Evolutionary conservation across 2,329 filamentous ascomycete species (phyloP).

Genomic region (Neonectria faginata): DNA sequence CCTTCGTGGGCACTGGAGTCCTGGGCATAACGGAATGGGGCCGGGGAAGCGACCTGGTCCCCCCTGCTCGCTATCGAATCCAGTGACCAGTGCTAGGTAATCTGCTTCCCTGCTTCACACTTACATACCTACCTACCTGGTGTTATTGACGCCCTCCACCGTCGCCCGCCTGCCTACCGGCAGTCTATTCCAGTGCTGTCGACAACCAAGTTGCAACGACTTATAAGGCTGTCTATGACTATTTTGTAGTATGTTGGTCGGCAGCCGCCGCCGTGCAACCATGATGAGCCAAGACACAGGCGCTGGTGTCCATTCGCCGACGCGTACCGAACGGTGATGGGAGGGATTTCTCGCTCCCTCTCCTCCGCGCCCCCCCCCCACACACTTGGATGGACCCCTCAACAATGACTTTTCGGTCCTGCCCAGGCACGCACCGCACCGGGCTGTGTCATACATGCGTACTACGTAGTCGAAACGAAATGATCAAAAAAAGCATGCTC

Average conservation of each 20-base stretch:
- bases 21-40: conserved; percentile 27
- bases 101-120: conserved; percentile 17
- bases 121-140: conserved; percentile 16
- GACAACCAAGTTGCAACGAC: background rate
- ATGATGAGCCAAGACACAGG: conserved; percentile 10
- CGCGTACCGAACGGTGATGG: conserved; percentile 4
- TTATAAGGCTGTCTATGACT: background rate
- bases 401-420: conserved; percentile 8
- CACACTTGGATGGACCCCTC: conserved; percentile 12
- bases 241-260: background rate
- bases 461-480: background rate
- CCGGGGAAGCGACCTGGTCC: conserved; percentile 25
- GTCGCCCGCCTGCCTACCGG: conserved; percentile 2
- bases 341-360: conserved; percentile 10
- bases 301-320: conserved; percentile 11
- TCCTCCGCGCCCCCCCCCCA: conserved; percentile 7
- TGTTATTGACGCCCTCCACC: conserved; percentile 4
- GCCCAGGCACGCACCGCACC: conserved; percentile 3
- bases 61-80: conserved; percentile 18
- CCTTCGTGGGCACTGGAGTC: conserved; percentile 21
- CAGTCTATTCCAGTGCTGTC: background rate
- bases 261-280: background rate
- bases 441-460: background rate
- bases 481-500: conserved; percentile 4
- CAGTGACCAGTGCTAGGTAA: conserved; percentile 11